Evolutionary conservation across 2,329 filamentous ascomycete species (phyloP).

Genomic region (Epichloe bromicola): DNA sequence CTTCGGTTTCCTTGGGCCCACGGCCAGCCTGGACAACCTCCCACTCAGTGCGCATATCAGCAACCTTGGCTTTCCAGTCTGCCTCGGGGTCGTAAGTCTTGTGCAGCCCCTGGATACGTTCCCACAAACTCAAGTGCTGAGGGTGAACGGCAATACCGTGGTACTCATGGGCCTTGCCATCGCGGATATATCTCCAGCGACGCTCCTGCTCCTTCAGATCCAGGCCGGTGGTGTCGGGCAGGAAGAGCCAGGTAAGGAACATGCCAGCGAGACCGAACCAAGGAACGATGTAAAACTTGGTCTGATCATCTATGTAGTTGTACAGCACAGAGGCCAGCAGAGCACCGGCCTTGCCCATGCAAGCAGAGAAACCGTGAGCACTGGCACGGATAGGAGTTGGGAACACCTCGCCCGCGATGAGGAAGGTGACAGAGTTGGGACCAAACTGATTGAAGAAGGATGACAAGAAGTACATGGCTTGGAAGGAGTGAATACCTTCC

Average conservation of each 20-base stretch:
- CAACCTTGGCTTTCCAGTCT: slow-evolving; percentile 74
- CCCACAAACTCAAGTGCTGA: slow-evolving; percentile 77
- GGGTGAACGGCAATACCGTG: slow-evolving; percentile 89
- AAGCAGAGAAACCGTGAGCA: slow-evolving; percentile 90
- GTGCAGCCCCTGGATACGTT: slow-evolving; percentile 63
- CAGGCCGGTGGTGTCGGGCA: slow-evolving; percentile 93
- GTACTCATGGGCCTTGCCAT: slow-evolving; percentile 68
- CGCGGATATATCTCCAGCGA: slow-evolving; percentile 76
- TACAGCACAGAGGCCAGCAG: slow-evolving; percentile 79
- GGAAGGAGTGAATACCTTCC: slow-evolving; percentile 71
- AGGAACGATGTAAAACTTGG: slow-evolving; percentile 82
- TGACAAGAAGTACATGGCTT: slow-evolving; percentile 95
- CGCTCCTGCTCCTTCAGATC: slow-evolving; percentile 96
- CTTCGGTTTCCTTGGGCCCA: slow-evolving; percentile 35
- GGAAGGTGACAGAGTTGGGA: slow-evolving; percentile 91
- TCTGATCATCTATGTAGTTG: slow-evolving; percentile 81
- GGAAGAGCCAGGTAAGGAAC: slow-evolving; percentile 69
- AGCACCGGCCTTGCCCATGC: slow-evolving; percentile 77
- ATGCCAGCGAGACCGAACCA: slow-evolving; percentile 90
- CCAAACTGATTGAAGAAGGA: slow-evolving; percentile 99
- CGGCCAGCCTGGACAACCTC: slow-evolving; percentile 34
- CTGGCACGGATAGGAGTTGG: slow-evolving; percentile 86
- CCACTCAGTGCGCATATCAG: slow-evolving; percentile 63
- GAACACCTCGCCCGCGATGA: slow-evolving; percentile 92
- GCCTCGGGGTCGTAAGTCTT: slow-evolving; percentile 73